Evolutionary conservation across 2,329 filamentous ascomycete species (phyloP), one percentile per base, ranked within the genome.

Genomic region (Cladosporium velox): DNA sequence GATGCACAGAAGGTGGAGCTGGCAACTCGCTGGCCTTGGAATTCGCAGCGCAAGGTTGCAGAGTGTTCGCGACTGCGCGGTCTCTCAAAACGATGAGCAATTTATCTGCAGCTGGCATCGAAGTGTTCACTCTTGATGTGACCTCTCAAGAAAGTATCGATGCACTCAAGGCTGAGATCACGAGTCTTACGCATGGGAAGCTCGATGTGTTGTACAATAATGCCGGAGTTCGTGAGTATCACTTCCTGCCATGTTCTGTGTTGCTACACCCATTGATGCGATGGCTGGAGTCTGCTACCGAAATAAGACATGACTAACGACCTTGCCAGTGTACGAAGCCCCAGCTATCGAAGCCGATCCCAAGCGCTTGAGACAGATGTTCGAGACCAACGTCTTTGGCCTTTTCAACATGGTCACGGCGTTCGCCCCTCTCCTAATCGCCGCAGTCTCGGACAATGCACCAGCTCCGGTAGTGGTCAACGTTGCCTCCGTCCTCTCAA

Each of bases 181-280:
- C 49, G 24, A 52, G 49, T 6, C 49, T 52, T 2, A 52, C 49
- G 11, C 15, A 28, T 4, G 49, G 49, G 24, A 52, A 28, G 26
- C 49, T 52, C 24, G 49, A 52, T 52, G 49, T 52, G 24, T 52
- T 52, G 49, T 52, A 52, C 14, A 52, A 52, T 24, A 52, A 52
- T 18, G 49, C 49, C 15, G 49, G 49, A 52, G 24, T 52, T 4
- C 3, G 49, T 52, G 26, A 12, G 49, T 28, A 2, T 15, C 10
- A 28, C 49, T 28, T 10, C 7, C 18, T 44, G 41, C 18, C 7
- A 44, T 21, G 18, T 10, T 21, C 7, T 18, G 2, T 21, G 24
- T 24, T 24, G 24, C 24, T 24, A 24, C 24, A 24, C 24, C 24
- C 24, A 24, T 24, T 24, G 24, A 24, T 24, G 24, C 2, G 24